Conservation (phyloP, 176 grass and related monocot genomes). For the Stipa capillata region DNA sequence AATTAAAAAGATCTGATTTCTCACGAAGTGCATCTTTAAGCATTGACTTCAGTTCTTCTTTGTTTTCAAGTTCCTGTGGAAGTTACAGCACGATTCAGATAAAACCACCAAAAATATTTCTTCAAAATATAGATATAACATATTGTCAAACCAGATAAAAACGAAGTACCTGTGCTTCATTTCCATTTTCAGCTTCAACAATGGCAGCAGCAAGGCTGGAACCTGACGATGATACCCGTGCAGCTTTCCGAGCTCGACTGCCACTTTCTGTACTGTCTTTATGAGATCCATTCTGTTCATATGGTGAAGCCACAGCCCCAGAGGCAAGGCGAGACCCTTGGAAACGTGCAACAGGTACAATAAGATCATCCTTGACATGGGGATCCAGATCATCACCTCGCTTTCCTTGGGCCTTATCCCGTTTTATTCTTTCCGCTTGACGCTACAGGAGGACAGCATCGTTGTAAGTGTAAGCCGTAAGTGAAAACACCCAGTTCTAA, state of each 20-base stretch:
- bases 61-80: conserved; percentile 54
- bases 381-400: conserved; percentile 87
- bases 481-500: conserved; percentile 5
- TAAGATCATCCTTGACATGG: conserved; percentile 51
- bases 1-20: conserved; percentile 98
- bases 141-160: conserved; percentile 7
- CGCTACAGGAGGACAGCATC: conserved; percentile 46
- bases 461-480: conserved; percentile 11
- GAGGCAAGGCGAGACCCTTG: conserved; percentile 91
- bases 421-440: conserved; percentile 88
- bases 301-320: conserved; percentile 42
- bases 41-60: conserved; percentile 84
- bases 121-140: neutral
- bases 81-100: conserved; percentile 8
- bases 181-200: conserved; percentile 75
- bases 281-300: conserved; percentile 39
- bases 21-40: conserved; percentile 78
- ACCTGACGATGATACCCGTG: conserved; percentile 38
- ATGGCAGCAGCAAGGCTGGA: conserved; percentile 60
- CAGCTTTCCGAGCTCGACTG: conserved; percentile 36
- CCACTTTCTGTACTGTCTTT: conserved; percentile 34
- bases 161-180: conserved; percentile 48
- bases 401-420: conserved; percentile 72
- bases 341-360: conserved; percentile 78
- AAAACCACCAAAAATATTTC: neutral